Conservation (phyloP, 1,284 basidiomycete genomes). For the Moesziomyces sp. region DNA sequence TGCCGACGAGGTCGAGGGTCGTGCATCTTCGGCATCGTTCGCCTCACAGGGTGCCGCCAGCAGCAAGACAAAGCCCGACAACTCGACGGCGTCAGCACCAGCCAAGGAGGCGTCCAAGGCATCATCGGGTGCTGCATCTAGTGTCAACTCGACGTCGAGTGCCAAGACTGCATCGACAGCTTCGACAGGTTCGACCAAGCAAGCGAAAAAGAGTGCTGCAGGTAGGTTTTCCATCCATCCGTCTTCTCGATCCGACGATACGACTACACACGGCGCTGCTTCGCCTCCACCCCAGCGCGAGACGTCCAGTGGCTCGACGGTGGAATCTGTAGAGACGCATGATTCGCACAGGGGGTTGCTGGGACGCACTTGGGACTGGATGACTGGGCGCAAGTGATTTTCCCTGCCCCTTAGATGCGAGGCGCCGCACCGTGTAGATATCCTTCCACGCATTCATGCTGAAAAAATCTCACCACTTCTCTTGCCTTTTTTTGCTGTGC, state of each 20-base stretch:
- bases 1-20: constrained; percentile 77
- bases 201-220: constrained; percentile 25
- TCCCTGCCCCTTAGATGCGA: background rate
- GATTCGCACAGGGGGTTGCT: constrained; percentile 16
- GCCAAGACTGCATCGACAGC: constrained; percentile 1
- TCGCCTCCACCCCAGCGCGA: constrained; percentile 6
- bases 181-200: constrained; percentile 12
- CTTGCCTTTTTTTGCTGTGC: constrained; percentile 1
- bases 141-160: constrained; percentile 5
- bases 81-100: background rate
- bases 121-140: constrained; percentile 1
- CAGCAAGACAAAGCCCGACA: constrained; percentile 21
- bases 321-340: background rate
- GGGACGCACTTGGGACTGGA: constrained; percentile 40
- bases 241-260: constrained; percentile 39
- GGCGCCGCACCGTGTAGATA: no score
- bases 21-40: background rate
- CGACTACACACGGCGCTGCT: background rate
- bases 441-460: constrained; percentile 5
- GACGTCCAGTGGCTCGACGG: background rate
- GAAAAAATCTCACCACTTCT: constrained; percentile 36
- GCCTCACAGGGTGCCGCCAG: constrained; percentile 6
- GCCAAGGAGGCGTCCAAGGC: constrained; percentile 4
- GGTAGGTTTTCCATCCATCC: constrained; percentile 51
- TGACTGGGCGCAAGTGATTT: constrained; percentile 19